A percentile compares a stretch with the other conserved stretches of the same genome.
Conservation (phyloP, 768 basidiomycete genomes). For the Fistulinella prunicolor region DNA sequence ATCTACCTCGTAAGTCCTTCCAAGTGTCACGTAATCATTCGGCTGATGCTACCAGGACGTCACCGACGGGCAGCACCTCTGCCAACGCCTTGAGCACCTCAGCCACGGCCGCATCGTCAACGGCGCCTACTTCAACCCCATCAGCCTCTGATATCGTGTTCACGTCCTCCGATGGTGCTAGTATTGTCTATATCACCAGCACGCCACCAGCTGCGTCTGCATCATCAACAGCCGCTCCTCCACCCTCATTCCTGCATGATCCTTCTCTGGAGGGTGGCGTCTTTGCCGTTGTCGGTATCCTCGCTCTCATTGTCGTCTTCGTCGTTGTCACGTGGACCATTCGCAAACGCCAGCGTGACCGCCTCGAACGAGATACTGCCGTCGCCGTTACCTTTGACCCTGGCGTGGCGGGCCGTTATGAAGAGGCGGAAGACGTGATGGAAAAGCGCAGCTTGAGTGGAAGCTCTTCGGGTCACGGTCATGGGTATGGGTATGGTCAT, state of each 20-base stretch:
- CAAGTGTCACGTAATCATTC: neutral
- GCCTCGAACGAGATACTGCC: conserved; percentile 32
- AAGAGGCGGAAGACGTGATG: conserved; percentile 15
- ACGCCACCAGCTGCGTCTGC: conserved; percentile 29
- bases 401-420: conserved; percentile 26
- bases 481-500: conserved; percentile 21
- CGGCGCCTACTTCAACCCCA: conserved; percentile 18
- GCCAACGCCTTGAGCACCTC: conserved; percentile 11
- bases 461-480: conserved; percentile 26
- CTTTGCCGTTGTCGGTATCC: conserved; percentile 50
- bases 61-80: conserved; percentile 10
- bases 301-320: conserved; percentile 46
- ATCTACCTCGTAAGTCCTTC: conserved; percentile 20
- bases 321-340: conserved; percentile 43
- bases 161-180: conserved; percentile 24
- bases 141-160: conserved; percentile 15
- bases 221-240: conserved; percentile 19
- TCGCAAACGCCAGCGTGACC: conserved; percentile 46
- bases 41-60: conserved; percentile 8
- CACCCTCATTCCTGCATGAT: conserved; percentile 56
- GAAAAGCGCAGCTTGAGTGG: conserved; percentile 25
- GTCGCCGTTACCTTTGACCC: conserved; percentile 56
- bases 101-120: conserved; percentile 9
- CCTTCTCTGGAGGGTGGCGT: conserved; percentile 61
- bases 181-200: conserved; percentile 31